A percentile compares a stretch with the other conserved stretches of the same genome.
phyloP scores from a whole-genome alignment of 1,139 yeast species.

The Sugiyamaella sp. region DNA sequence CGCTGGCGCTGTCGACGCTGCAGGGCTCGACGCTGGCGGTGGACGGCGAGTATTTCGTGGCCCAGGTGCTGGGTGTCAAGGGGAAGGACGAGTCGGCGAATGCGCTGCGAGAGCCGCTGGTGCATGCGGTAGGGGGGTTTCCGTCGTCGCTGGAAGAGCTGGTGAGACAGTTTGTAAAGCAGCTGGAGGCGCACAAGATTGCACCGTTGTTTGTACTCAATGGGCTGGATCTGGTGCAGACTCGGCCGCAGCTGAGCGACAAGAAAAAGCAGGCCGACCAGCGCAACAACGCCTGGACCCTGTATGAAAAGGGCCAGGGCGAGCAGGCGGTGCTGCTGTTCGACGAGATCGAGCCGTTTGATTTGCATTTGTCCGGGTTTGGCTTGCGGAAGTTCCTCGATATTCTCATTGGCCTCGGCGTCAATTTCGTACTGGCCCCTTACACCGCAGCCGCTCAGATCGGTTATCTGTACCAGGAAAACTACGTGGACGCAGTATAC shows the following conservation, averaged over 20 bases:
- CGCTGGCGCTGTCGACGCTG: constrained; percentile 66
- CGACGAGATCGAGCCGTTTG: constrained; percentile 34
- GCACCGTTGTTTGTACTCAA: constrained; percentile 77
- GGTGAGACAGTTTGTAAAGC: constrained; percentile 63
- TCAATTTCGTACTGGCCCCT: constrained; percentile 80
- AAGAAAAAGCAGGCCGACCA: constrained; percentile 26
- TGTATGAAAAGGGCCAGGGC: constrained; percentile 41
- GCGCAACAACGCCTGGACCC: constrained; percentile 44
- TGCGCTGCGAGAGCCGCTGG: constrained; percentile 64
- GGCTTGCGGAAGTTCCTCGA: constrained; percentile 55
- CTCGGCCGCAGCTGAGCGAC: constrained; percentile 30
- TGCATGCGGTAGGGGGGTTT: constrained; percentile 83
- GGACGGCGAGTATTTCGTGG: constrained; percentile 78
- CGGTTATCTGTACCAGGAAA: constrained; percentile 60
- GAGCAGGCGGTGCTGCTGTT: constrained; percentile 42
- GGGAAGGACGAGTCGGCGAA: constrained; percentile 36
- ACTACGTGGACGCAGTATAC: constrained; percentile 70
- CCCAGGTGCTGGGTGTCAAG: constrained; percentile 52
- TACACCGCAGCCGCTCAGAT: constrained; percentile 82
- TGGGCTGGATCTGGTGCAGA: constrained; percentile 49
- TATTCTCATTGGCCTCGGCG: constrained; percentile 57
- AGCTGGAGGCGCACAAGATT: constrained; percentile 62
- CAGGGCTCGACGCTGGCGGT: constrained; percentile 77
- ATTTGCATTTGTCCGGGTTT: constrained; percentile 25
- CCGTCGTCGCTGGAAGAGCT: constrained; percentile 62